Percentiles rank a stretch among this genome's conserved stretches.
Evolutionary conservation across 257 asterid species (phyloP).

Genomic region (Misopates orontium): DNA sequence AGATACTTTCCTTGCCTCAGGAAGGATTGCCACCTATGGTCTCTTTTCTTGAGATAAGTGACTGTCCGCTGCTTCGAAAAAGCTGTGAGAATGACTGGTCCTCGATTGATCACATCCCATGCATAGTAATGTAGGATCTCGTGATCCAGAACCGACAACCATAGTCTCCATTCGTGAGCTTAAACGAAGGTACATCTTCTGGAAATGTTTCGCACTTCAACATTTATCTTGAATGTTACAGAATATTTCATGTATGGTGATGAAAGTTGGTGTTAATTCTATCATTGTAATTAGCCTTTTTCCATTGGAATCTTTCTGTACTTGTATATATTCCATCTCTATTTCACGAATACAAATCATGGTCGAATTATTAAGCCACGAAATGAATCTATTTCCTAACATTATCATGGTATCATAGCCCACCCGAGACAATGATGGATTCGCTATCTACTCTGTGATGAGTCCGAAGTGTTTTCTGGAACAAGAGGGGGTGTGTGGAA

Average conservation of each 20-base stretch:
- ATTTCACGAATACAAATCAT: too few species aligned
- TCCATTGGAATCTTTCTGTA: too few species aligned
- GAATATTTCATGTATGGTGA: background rate
- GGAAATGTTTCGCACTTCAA: conserved; percentile 6
- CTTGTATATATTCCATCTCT: too few species aligned
- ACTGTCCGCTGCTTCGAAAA: conserved; percentile 40
- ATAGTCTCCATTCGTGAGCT: background rate
- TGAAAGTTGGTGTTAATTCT: too few species aligned
- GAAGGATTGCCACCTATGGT: conserved; percentile 50
- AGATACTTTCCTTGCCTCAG: conserved; percentile 37
- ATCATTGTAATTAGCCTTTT: too few species aligned
- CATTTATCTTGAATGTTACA: conserved; percentile 1
- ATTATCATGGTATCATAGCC: too few species aligned
- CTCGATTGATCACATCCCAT: conserved; percentile 50
- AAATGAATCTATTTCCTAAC: too few species aligned
- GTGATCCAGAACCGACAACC: background rate
- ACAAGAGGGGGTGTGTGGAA: too few species aligned
- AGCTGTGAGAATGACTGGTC: conserved; percentile 39
- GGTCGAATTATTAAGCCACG: too few species aligned
- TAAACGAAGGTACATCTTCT: conserved; percentile 14
- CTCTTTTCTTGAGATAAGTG: conserved; percentile 48
- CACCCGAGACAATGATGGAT: too few species aligned
- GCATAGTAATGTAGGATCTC: conserved; percentile 44
- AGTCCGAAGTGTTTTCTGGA: too few species aligned
- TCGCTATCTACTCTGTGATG: too few species aligned